Evolutionary conservation across 2,329 filamentous ascomycete species (phyloP).

Genomic region (Cladorrhinum sp.): DNA sequence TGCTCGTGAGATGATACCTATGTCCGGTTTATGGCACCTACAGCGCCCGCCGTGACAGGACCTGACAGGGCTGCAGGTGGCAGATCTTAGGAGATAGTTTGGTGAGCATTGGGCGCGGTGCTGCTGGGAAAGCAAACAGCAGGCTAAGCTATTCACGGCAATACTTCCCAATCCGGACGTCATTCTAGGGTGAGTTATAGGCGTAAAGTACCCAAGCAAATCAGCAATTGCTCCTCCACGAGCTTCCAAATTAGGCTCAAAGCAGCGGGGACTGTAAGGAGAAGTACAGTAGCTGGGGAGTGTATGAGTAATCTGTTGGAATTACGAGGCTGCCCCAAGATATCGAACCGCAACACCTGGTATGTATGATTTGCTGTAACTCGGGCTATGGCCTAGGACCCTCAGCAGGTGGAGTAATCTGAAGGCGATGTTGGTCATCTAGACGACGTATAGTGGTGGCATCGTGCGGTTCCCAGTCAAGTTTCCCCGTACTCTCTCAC

Average conservation of each 20-base stretch:
- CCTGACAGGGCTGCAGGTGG: slow-evolving; percentile 11
- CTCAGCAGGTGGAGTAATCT: not conserved
- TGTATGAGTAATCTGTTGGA: slow-evolving; percentile 7
- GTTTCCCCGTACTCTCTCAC: not conserved
- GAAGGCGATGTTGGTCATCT: not conserved
- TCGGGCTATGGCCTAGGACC: not conserved
- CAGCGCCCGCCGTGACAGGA: not conserved
- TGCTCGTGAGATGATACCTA: not conserved
- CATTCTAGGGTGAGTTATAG: slow-evolving; percentile 3
- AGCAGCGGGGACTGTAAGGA: not conserved
- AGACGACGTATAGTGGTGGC: not conserved
- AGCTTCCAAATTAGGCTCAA: slow-evolving; percentile 8
- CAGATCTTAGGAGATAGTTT: slow-evolving; percentile 1
- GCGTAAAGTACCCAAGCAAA: slow-evolving; percentile 6
- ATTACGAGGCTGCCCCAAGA: not conserved
- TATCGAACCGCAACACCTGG: not conserved
- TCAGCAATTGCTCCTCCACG: not conserved
- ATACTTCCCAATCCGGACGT: slow-evolving; percentile 20
- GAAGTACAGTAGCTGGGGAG: not conserved
- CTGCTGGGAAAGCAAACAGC: not conserved
- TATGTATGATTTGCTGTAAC: not conserved
- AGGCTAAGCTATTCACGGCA: slow-evolving; percentile 19
- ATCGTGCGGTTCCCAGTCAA: not conserved
- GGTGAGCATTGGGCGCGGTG: not conserved
- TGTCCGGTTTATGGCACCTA: not conserved